These are phyloP conservation scores for Candida tibetensis DNA, from an alignment of 805 yeast genomes.

Conservation along the genomic window DNA sequence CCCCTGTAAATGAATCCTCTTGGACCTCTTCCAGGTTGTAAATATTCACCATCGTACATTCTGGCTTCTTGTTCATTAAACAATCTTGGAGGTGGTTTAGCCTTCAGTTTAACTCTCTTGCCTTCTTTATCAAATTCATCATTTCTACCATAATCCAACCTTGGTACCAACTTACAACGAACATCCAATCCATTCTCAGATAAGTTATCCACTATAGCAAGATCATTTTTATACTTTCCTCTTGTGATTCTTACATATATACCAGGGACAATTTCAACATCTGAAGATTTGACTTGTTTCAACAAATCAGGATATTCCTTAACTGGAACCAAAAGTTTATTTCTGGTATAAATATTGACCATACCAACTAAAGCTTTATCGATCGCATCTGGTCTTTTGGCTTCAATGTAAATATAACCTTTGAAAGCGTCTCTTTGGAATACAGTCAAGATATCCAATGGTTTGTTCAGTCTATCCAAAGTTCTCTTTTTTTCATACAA, in stretches of 20 bases:
- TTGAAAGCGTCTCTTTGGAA: constrained; percentile 92
- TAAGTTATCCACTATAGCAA: constrained; percentile 89
- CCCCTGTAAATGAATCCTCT: constrained; percentile 69
- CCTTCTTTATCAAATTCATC: constrained; percentile 51
- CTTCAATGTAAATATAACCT: constrained; percentile 93
- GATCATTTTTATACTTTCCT: constrained; percentile 89
- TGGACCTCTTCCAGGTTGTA: constrained; percentile 63
- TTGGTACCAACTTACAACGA: constrained; percentile 87
- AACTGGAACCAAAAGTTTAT: constrained; percentile 87
- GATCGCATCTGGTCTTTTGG: constrained; percentile 89
- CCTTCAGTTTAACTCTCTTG: constrained; percentile 47
- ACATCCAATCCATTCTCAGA: constrained; percentile 95
- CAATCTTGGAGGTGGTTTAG: constrained; percentile 80
- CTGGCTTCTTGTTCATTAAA: constrained; percentile 89
- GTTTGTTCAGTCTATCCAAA: constrained; percentile 66
- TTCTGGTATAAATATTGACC: constrained; percentile 73
- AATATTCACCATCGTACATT: constrained; percentile 71
- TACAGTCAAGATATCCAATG: constrained; percentile 82
- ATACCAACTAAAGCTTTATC: constrained; percentile 85
- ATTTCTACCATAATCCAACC: constrained; percentile 83
- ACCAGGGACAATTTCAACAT: constrained; percentile 86
- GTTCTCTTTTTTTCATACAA: constrained; percentile 81
- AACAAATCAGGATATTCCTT: constrained; percentile 91
- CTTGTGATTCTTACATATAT: constrained; percentile 86
- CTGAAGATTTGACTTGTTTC: constrained; percentile 85